phyloP scores from a whole-genome alignment of 768 basidiomycete species.

The Collybiopsis luxurians region DNA sequence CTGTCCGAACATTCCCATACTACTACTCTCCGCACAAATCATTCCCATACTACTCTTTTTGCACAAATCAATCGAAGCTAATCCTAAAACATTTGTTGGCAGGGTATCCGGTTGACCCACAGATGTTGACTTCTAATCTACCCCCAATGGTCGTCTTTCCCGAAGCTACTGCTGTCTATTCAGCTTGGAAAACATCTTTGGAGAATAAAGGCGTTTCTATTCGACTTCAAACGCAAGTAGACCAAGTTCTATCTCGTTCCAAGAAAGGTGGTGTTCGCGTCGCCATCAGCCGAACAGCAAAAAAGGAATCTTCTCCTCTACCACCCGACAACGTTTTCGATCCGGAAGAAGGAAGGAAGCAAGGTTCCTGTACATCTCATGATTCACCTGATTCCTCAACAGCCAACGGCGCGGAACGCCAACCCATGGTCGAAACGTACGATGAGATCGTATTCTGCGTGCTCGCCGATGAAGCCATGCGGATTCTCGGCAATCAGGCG shows the following conservation, averaged over 20 bases:
- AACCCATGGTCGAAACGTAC: not conserved
- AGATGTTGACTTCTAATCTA: slow-evolving; percentile 9
- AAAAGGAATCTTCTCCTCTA: not conserved
- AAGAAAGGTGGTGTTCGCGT: slow-evolving; percentile 5
- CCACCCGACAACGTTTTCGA: not conserved
- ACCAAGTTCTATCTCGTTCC: slow-evolving; percentile 2
- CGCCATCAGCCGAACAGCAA: not conserved
- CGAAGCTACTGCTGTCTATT: slow-evolving; percentile 7
- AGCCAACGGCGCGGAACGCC: not conserved
- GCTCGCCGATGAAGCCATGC: slow-evolving; percentile 8
- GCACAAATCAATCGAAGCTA: not conserved
- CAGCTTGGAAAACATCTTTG: slow-evolving; percentile 5
- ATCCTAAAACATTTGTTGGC: not conserved
- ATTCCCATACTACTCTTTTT: not conserved
- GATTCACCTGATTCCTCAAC: too few relatives aligned
- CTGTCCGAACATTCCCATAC: not conserved
- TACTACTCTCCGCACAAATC: too few relatives aligned
- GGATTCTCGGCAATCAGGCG: slow-evolving; percentile 3
- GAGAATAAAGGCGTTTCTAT: slow-evolving; percentile 6
- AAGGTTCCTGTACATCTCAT: too few relatives aligned
- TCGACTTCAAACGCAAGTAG: slow-evolving; percentile 6
- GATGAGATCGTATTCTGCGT: slow-evolving; percentile 12
- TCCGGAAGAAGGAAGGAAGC: not conserved
- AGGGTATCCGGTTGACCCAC: slow-evolving; percentile 8
- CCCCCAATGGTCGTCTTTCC: slow-evolving; percentile 13